Base-by-base conservation (phyloP, 768 basidiomycete species). In the Epithele typhae region DNA sequence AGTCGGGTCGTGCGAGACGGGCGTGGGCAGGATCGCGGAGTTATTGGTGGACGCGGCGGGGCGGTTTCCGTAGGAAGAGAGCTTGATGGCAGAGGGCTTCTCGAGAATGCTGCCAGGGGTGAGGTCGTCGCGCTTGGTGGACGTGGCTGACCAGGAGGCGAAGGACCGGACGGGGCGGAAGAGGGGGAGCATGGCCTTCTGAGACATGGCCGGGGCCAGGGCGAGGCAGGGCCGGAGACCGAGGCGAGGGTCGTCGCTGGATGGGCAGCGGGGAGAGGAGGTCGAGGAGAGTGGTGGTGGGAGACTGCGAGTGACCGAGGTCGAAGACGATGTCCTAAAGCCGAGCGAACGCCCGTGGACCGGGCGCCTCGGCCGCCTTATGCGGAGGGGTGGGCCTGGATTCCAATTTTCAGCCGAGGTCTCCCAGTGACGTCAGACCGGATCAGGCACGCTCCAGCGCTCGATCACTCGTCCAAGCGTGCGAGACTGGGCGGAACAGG, bases 81-180 rank as follows among this genome's bases (percentile, higher is more conserved):
- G 45, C 6, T 46, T 30, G 27, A 30, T 7, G 18, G 35, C 25
- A 32, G 45, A 40, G 6, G 36, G 45, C 27, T 52, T 52, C 33
- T 47, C 43, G 39, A 42, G 24, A 45, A 52, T 45, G 41, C 25
- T 23, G 19, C 46, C 44, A 38, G 46, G 37, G 0, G 46, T 40
- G 10, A 48, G 38, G 14, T 47, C 46, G 45, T 52, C 51, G 43
- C 51, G 51, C 23, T 52, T 52, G 37, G 51, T 52, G 51, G 46
- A 47, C 10, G 46, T 27, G 15, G 39, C 43, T 0, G 46, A 44
- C 46, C 39, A 52, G 35, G 46, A 45, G 12, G 51, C 46, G 30
- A 52, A 48, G 39, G 51, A 52, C 34, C 27, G 43, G 34, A 37
- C 46, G 5, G 51, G 46, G 46, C 51, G 51, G 17, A 48, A 46